Evolutionary conservation across 345 rosid genomes (phyloP).

Genomic region (Salix dunnii): DNA sequence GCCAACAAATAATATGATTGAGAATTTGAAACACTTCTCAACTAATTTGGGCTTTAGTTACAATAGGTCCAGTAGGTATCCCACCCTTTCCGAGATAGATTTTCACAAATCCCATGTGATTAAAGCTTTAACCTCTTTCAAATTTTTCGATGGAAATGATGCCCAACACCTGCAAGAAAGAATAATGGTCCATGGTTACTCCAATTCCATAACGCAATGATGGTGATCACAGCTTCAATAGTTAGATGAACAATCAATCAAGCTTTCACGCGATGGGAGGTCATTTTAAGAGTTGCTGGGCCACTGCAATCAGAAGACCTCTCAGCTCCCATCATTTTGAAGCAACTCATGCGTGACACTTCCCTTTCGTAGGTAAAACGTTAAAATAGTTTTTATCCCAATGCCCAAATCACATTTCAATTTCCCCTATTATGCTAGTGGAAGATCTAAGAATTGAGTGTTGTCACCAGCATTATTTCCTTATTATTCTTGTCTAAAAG

Average conservation of each 20-base stretch:
- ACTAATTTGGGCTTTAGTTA: not conserved
- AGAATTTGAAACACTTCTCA: not conserved
- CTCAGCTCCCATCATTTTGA: not conserved
- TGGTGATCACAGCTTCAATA: slow-evolving; percentile 5
- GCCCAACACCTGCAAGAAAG: not conserved
- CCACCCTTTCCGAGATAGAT: not conserved
- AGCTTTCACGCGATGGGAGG: not conserved
- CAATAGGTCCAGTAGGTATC: not conserved
- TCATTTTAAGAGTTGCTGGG: not conserved
- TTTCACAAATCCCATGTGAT: slow-evolving; percentile 1
- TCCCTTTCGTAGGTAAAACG: no score
- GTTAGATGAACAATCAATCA: not conserved
- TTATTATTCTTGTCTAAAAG: no score
- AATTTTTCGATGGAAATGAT: not conserved
- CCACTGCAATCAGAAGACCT: not conserved
- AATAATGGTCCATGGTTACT: not conserved
- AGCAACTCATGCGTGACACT: not conserved
- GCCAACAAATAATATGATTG: slow-evolving; percentile 5
- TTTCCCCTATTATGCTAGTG: not conserved
- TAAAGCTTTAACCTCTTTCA: not conserved
- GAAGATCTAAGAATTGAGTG: not conserved
- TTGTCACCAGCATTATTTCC: not conserved
- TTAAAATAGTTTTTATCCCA: no score
- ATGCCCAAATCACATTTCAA: not conserved
- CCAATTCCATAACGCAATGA: slow-evolving; percentile 11